Base-by-base conservation (phyloP, 352 stramenopile genomes). In the Phytophthora tentaculata region DNA sequence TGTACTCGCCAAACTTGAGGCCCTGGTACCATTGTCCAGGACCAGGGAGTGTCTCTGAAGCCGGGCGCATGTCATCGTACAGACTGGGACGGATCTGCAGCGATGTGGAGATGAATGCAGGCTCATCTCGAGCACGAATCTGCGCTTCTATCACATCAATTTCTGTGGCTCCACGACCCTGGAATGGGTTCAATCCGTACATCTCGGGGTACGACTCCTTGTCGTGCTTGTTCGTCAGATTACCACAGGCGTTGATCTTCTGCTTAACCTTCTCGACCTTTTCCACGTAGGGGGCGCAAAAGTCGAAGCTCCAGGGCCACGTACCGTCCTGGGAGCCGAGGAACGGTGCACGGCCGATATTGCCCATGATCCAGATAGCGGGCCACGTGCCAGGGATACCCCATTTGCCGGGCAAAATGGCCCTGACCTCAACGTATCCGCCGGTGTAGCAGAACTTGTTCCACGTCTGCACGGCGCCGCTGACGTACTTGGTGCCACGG, bases 391-490 rank as follows among this genome's bases (percentile, higher is more conserved):
- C 97, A 0, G 94, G 94, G 67, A 98, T 95, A 56, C 93, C 87
- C 69, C 89, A 95, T 69, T 98, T 98, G 19, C 97, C 97, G 0
- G 97, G 97, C 24, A 99, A 76, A 63, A 98, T 95, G 28, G 97
- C 94, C 41, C 84, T 72, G 29, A 99, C 95, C 76, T 99, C 96
- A 6, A 99, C 71, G 50, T 97, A 98, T 20, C 97, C 97, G 57
- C 97, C 97, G 3, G 97, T 99, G 80, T 98, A 99, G 76, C 97
- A 99, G 73, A 99, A 99, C 80, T 99, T 99, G 86, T 99, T 98
- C 97, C 97, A 99, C 22, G 82, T 94, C 73, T 98, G 96, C n/a
- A 99, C 50, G 79, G 97, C 98, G 29, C 95, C 97, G 61, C 89
- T 97, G 28, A 96, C 89, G 72, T 96, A 96, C 58, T 82, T 80